Conservation (phyloP, 306 rosid genomes). For the Echinosophora koreensis region DNA sequence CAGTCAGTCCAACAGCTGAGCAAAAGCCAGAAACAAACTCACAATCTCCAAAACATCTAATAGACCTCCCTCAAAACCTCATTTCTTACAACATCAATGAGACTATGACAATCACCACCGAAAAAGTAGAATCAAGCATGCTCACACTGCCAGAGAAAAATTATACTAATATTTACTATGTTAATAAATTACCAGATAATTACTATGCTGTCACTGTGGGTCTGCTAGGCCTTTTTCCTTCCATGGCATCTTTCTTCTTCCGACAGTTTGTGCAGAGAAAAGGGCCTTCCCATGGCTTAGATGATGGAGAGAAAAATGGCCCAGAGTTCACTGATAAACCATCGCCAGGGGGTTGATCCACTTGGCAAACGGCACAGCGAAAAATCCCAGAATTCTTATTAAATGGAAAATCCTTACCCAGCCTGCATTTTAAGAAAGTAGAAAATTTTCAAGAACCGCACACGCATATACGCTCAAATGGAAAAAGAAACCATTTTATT, state of each 20-base stretch:
- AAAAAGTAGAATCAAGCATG: conserved; percentile 62
- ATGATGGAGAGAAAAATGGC: conserved; percentile 80
- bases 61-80: conserved; percentile 68
- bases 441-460: conserved; percentile 21
- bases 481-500: neutral
- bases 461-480: conserved; percentile 1
- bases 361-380: conserved; percentile 97
- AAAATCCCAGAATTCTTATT: conserved; percentile 74
- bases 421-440: conserved; percentile 65
- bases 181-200: conserved; percentile 52
- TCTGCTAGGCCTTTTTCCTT: conserved; percentile 83
- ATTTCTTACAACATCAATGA: conserved; percentile 67
- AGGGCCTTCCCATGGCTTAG: conserved; percentile 98
- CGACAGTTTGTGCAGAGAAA: conserved; percentile 85
- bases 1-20: conserved; percentile 86
- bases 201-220: conserved; percentile 70
- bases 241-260: conserved; percentile 96
- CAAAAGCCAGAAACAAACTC: conserved; percentile 71
- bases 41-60: conserved; percentile 59
- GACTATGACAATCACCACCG: conserved; percentile 59
- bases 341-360: conserved; percentile 83
- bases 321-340: conserved; percentile 80
- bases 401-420: conserved; percentile 81
- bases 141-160: conserved; percentile 83
- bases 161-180: conserved; percentile 62